These are phyloP conservation scores for Xylaria sp. DNA, from an alignment of 2,329 filamentous ascomycete species.

Conservation along the genomic window DNA sequence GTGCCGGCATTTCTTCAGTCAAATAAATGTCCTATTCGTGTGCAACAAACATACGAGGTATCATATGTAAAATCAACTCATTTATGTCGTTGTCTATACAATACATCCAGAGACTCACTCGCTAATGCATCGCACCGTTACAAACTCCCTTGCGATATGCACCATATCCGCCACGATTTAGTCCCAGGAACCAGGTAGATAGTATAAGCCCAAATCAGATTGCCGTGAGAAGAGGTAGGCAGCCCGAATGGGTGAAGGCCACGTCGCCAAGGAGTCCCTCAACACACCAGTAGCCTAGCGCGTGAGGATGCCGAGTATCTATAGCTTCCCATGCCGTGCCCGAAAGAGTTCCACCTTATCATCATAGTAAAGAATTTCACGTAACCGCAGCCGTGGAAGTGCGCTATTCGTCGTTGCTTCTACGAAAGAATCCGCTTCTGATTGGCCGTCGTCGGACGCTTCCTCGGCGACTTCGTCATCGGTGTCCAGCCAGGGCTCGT, in stretches of 20 bases:
- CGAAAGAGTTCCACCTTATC: slow-evolving; percentile 83
- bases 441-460: slow-evolving; percentile 56
- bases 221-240: neutral
- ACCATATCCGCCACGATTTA: slow-evolving; percentile 10
- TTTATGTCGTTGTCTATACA: too few relatives aligned
- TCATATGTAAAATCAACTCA: neutral
- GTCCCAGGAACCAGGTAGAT: slow-evolving; percentile 15
- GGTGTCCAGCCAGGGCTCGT: slow-evolving; percentile 52
- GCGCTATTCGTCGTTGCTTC: slow-evolving; percentile 51
- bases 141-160: neutral
- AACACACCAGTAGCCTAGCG: slow-evolving; percentile 26
- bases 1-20: too few relatives aligned
- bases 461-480: slow-evolving; percentile 46
- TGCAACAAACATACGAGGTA: neutral
- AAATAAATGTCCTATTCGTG: neutral
- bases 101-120: neutral
- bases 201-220: slow-evolving; percentile 6
- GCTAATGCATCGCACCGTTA: neutral
- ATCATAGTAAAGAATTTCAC: slow-evolving; percentile 84
- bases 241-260: slow-evolving; percentile 16
- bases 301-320: slow-evolving; percentile 26
- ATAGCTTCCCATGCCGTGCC: slow-evolving; percentile 66
- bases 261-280: slow-evolving; percentile 23
- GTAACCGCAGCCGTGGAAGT: slow-evolving; percentile 61
- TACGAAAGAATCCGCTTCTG: slow-evolving; percentile 56